Evolutionary conservation across 306 rosid species (phyloP).

Genomic region (Vachellia pachyceras): DNA sequence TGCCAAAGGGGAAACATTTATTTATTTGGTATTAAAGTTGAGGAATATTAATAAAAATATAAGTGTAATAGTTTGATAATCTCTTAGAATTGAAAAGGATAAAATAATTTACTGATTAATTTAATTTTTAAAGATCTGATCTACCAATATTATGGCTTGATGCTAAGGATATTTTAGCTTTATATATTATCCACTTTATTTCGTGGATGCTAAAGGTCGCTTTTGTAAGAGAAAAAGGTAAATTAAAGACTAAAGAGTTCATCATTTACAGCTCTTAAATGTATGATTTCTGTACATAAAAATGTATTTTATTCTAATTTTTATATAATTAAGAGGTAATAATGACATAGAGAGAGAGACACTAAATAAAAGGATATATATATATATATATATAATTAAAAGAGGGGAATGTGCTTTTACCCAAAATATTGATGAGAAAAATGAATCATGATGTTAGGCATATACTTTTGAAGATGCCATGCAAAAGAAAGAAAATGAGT

Average conservation of each 20-base stretch:
- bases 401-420: constrained; percentile 24
- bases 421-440: constrained; percentile 1
- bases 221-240: neutral
- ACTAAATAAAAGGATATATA: no score
- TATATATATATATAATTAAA: no score
- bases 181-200: neutral
- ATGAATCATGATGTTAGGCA: constrained; percentile 45
- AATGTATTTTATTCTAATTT: neutral
- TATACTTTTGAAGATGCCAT: constrained; percentile 52
- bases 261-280: neutral
- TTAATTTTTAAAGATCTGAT: neutral
- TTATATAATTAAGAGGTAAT: neutral
- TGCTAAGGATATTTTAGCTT: neutral
- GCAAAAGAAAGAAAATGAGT: constrained; percentile 19
- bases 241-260: neutral
- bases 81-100: neutral
- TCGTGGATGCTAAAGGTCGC: no score
- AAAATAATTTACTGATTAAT: neutral
- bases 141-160: neutral
- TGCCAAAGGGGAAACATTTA: no score
- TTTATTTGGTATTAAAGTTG: neutral
- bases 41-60: neutral
- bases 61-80: neutral
- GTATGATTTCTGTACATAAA: neutral
- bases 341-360: neutral